phyloP scores from a whole-genome alignment of 1,139 yeast genomes.

The Debaryomyces udenii region DNA sequence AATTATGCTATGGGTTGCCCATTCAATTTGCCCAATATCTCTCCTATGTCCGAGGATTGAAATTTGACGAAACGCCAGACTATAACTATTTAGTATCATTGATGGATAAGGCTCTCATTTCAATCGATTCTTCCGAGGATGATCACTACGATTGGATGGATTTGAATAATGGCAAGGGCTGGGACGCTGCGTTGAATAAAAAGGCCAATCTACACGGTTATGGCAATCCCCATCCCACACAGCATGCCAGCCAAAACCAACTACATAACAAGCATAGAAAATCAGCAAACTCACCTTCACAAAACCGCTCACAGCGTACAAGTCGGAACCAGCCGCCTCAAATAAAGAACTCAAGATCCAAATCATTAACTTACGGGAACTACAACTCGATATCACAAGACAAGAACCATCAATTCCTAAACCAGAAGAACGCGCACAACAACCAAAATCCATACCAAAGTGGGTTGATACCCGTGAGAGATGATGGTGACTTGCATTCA shows the following conservation, averaged over 20 bases:
- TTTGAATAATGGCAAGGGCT: conserved; percentile 76
- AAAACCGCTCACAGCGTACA: conserved; percentile 9
- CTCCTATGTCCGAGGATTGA: conserved; percentile 68
- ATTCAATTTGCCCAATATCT: conserved; percentile 78
- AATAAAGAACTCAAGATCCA: conserved; percentile 13
- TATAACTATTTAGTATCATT: conserved; percentile 52
- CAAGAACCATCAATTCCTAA: conserved; percentile 18
- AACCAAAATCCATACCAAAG: conserved; percentile 11
- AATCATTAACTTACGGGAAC: conserved; percentile 23
- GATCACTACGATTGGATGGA: conserved; percentile 87
- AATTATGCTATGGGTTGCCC: conserved; percentile 70
- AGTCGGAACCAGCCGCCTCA: conserved; percentile 11
- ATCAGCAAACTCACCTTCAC: conserved; percentile 15
- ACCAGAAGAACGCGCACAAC: conserved; percentile 1
- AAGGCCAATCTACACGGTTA: conserved; percentile 83
- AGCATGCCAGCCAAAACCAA: conserved; percentile 18
- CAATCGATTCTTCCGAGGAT: conserved; percentile 48
- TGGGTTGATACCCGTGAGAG: conserved; percentile 39
- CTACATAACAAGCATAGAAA: conserved; percentile 10
- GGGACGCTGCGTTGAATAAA: conserved; percentile 79
- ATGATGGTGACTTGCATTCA: conserved; percentile 44
- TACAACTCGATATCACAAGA: conserved; percentile 35
- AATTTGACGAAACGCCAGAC: conserved; percentile 79
- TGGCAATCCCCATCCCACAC: conserved; percentile 70
- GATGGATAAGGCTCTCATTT: conserved; percentile 46